Base-by-base conservation (phyloP, 2,329 filamentous ascomycete genomes). In the Trichophyton schoenleinii region DNA sequence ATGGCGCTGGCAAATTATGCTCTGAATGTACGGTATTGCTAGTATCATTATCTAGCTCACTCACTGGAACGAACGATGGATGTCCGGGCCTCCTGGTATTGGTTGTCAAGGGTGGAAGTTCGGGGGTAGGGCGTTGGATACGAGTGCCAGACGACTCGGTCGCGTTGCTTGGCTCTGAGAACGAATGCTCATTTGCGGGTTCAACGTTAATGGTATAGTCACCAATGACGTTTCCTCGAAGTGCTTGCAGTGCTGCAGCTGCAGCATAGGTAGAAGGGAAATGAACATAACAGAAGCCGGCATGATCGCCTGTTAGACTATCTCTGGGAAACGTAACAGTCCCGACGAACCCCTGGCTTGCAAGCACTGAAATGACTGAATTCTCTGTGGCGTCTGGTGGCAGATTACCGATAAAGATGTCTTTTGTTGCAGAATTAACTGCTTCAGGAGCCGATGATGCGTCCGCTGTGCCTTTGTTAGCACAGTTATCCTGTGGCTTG, bases 371-470 rank as follows among this genome's bases (percentile, higher is more conserved):
- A 60, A 65, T 64, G 20, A 77, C 69, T 58, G 69, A 71, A 52
- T 66, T 67, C 58, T 72, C 70, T 22, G 69, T 72, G 18, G 73
- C 73, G n/a, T 69, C 68, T 60, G 69, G 71, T 8, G 72, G 71
- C n/a, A 76, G 65, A 61, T 75, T 75, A 2, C 74, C 73, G 58
- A 77, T 70, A 60, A 77, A 76, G 31, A 77, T 64, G 7, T 66
- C 68, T 38, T 65, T 67, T 11, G 64, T 62, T 38, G 28, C 62
- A 38, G 55, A 25, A 6, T 36, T 34, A 22, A 44, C 49, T 15
- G 62, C 36, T 20, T 48, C 42, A 20, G 44, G 36, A 34, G 48
- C 48, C 36, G 8, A 20, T 31, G 31, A 5, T 34, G 36, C 53
- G 31, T 49, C 53, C 13, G 31, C 7, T 20, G 28, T n/a, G 20